Percentiles rank a stretch among this genome's conserved stretches.
Evolutionary conservation across 164 flowering plant genomes (phyloP).

Genomic region (Tetrastigma voinierianum): DNA sequence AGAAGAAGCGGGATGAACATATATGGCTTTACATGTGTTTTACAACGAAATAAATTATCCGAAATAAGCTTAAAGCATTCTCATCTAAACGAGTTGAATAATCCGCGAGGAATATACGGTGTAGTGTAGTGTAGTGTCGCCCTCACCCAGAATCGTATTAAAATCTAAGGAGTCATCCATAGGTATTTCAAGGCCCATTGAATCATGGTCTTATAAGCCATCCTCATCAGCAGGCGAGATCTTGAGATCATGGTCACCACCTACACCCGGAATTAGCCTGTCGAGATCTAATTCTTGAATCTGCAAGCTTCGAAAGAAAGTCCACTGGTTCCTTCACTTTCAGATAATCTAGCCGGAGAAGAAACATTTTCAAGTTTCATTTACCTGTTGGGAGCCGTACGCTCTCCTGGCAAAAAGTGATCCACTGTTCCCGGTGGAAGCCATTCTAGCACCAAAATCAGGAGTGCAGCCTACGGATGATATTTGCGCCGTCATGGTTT

Average conservation of each 20-base stretch:
- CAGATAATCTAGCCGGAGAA: slow-evolving; percentile 73
- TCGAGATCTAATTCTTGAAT: slow-evolving; percentile 43
- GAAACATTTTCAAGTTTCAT: slow-evolving; percentile 55
- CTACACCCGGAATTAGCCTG: slow-evolving; percentile 44
- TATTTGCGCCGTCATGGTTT: slow-evolving; percentile 56
- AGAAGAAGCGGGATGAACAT: no score
- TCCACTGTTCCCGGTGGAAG: no score
- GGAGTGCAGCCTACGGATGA: slow-evolving; percentile 61
- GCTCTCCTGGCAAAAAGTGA: no score
- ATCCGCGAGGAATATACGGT: slow-evolving; percentile 28
- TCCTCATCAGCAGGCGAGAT: slow-evolving; percentile 52
- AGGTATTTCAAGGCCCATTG: slow-evolving; percentile 64
- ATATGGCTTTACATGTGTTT: no score
- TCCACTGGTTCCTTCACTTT: slow-evolving; percentile 89
- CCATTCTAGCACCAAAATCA: no score
- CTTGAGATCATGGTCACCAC: slow-evolving; percentile 36
- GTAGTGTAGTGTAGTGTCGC: slow-evolving; percentile 32
- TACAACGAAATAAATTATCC: slow-evolving; percentile 17
- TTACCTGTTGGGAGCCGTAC: slow-evolving; percentile 45
- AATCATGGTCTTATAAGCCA: slow-evolving; percentile 53
- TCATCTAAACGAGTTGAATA: slow-evolving; percentile 25
- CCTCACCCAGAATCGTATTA: slow-evolving; percentile 47
- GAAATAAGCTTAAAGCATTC: slow-evolving; percentile 25
- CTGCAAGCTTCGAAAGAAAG: no score
- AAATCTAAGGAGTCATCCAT: slow-evolving; percentile 73